Base-by-base conservation (phyloP, 306 rosid species). In the Acacia confusa region DNA sequence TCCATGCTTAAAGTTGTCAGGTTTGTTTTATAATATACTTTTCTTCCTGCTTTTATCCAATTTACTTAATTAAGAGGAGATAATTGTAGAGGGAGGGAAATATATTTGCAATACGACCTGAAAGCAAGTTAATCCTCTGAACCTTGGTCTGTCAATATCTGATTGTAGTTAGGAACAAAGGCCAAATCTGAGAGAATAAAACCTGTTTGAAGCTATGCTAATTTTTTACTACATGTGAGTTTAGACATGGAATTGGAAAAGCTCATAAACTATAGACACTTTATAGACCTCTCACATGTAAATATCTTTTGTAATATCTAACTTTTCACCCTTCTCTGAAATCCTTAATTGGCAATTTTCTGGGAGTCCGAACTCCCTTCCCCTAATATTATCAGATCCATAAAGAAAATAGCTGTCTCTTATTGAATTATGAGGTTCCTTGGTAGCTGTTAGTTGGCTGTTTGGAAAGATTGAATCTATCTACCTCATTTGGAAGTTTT, bases 1-100 rank as follows among this genome's bases (percentile, higher is more conserved):
- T 83, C 99, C 98, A 9, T 83, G 19, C 69, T 80, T 93, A 76
- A 92, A 83, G 78, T 77, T 95, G 72, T 89, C 99, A 90, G 99
- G 99, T 95, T 78, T 77, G 44, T 71, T 74, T 73, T 82, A 41
- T 75, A 22, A 67, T 64, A 73, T 78, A 44, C 48, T 66, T 69
- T 79, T 72, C 66, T 78, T 73, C 10, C 20, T 47, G 75, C 71
- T 47, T 82, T 12, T 14, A 25, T 69, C 19, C 74, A 72, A 67
- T 28, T 74, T 60, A 57, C 7, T 34, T 45, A 14, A 27, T 45
- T 45, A 45, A 14, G 79, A 43, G 32, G 27, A 74, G 77, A 52
- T 16, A 63, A 28, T 61, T 24, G 64, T 34, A 13, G 57, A 78
- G 44, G 34, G 58, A 76, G 57, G 61, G 43, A 25, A 17, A 32